Evolutionary conservation across 306 rosid genomes (phyloP).

Genomic region (Lathyrus sativus): DNA sequence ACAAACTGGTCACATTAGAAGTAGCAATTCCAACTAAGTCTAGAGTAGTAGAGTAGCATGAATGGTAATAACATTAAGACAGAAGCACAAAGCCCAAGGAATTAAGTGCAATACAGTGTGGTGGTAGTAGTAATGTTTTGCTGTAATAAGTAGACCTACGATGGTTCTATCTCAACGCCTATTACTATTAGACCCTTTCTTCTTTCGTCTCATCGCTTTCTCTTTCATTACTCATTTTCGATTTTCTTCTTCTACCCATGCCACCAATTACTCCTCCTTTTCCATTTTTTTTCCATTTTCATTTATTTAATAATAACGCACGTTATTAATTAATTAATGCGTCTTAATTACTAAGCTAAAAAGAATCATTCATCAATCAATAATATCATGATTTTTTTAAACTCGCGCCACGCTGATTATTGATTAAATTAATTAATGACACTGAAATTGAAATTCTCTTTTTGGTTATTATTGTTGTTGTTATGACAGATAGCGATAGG

Average conservation of each 20-base stretch:
- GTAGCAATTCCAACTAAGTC: conserved; percentile 9
- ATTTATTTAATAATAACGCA: background rate
- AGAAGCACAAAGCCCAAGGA: conserved; percentile 48
- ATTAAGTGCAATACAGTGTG: conserved; percentile 37
- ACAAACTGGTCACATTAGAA: no score
- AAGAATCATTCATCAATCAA: conserved; percentile 42
- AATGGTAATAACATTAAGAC: background rate
- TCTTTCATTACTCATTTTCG: background rate
- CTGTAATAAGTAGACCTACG: conserved; percentile 42
- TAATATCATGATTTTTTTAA: conserved; percentile 10
- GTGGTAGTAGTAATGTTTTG: conserved; percentile 44
- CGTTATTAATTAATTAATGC: conserved; percentile 55
- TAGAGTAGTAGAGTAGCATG: background rate
- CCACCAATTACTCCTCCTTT: background rate
- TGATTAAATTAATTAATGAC: conserved; percentile 22
- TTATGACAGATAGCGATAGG: conserved; percentile 35
- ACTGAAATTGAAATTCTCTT: conserved; percentile 21
- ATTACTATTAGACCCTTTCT: conserved; percentile 40
- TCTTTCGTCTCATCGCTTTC: conserved; percentile 51
- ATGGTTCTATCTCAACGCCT: conserved; percentile 45
- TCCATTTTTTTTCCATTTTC: background rate
- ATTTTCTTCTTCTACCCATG: background rate
- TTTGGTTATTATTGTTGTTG: conserved; percentile 11
- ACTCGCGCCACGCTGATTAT: background rate
- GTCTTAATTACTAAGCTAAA: conserved; percentile 24